Base-by-base conservation (phyloP, 257 asterid genomes). In the Nicotiana attenuata region DNA sequence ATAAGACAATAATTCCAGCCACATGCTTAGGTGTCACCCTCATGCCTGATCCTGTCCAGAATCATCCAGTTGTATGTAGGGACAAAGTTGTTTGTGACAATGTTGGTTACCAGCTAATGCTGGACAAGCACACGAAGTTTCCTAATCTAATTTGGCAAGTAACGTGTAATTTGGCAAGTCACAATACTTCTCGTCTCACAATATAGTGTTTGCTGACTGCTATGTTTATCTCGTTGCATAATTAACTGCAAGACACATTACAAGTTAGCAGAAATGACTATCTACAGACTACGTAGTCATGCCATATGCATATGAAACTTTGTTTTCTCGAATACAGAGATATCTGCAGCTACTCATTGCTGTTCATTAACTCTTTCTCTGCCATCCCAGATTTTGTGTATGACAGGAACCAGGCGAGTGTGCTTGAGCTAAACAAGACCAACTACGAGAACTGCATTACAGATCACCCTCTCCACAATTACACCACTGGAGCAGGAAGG, bases 401-500 rank as follows among this genome's bases (percentile, higher is more conserved):
- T 7, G 95, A 94, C 28, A 91, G 97, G 87, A 90, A 87, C 89
- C 96, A 91, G 82, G 78, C 78, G 88, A 90, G 86, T 5, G 94
- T 96, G 76, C 97, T 96, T 0, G 98, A 96, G 85, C 97, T 96
- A 76, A 96, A 93, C 92, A 65, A 89, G 89, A 92, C 98, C 0
- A 81, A 91, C 17, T 94, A 85, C 17, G 97, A 87, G 33, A 84
- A 10, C 8, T 96, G 98, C 94, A 90, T 65, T 80, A 77, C 93
- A 3, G 93, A 91, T 5, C 90, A 89, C 31, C 90, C 89, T 0
- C 84, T 91, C 68, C 98, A 91, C 90, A 94, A 93, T 77, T 94
- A 92, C 91, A 96, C 97, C 5, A 91, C 92, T 0, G 97, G 97
- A 9, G 97, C 95, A 0, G 98, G 98, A 38, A 84, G 98, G 61